Percentiles rank a stretch among this genome's conserved stretches.
phyloP scores from a whole-genome alignment of 805 yeast species.

The Ascoidea asiatica region DNA sequence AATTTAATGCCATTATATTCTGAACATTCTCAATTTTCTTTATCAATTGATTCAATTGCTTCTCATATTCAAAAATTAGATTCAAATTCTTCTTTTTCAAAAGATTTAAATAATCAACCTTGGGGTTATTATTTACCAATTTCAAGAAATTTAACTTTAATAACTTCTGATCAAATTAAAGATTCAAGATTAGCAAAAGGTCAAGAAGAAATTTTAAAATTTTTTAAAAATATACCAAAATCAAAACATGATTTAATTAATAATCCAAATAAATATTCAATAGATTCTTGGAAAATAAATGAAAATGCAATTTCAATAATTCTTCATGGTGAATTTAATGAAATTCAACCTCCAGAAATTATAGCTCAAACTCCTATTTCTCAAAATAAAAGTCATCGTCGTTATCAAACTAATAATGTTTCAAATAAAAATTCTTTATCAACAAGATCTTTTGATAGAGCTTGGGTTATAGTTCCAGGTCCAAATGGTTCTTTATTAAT shows the following conservation, averaged over 20 bases:
- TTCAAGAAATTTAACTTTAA: constrained; percentile 65
- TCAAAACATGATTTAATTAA: constrained; percentile 58
- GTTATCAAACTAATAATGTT: constrained; percentile 13
- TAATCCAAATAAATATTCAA: constrained; percentile 52
- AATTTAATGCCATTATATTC: constrained; percentile 68
- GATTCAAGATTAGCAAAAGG: constrained; percentile 57
- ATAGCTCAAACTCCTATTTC: constrained; percentile 16
- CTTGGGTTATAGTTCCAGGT: constrained; percentile 62
- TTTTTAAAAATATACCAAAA: constrained; percentile 61
- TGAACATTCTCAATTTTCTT: constrained; percentile 71
- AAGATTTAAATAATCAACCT: constrained; percentile 21
- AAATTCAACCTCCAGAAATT: constrained; percentile 40
- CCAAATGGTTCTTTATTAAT: constrained; percentile 60
- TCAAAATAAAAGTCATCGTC: constrained; percentile 15
- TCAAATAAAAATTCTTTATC: constrained; percentile 22
- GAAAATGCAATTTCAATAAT: constrained; percentile 59
- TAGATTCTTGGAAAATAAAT: constrained; percentile 59
- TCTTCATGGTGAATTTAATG: constrained; percentile 78
- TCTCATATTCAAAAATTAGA: constrained; percentile 24
- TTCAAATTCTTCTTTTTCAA: constrained; percentile 9
- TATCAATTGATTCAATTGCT: constrained; percentile 60
- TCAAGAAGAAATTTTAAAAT: constrained; percentile 43
- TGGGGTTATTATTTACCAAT: constrained; percentile 60
- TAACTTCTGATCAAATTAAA: constrained; percentile 28
- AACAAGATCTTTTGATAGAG: constrained; percentile 75